These are phyloP conservation scores for Penicillium cinerascens DNA, from an alignment of 495 filamentous ascomycete species.

Conservation along the genomic window DNA sequence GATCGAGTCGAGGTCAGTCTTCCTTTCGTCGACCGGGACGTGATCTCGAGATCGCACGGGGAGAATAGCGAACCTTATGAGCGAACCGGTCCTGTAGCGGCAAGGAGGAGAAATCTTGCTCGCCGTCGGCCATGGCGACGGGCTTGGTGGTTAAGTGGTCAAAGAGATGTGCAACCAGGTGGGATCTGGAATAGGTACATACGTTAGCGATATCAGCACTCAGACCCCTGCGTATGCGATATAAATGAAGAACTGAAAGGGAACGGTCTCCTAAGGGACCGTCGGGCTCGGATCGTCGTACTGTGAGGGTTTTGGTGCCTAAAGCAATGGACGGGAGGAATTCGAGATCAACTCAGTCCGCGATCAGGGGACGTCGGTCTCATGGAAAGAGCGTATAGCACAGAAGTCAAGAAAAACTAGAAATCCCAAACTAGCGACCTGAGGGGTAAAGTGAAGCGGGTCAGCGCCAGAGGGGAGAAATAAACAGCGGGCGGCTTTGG, in stretches of 20 bases:
- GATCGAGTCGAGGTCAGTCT: conserved; percentile 19
- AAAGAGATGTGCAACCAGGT: not conserved
- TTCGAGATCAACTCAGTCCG: conserved; percentile 11
- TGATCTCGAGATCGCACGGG: not conserved
- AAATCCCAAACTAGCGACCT: not conserved
- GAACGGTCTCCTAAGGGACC: not conserved
- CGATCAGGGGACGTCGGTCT: conserved; percentile 4
- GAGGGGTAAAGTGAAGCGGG: not conserved
- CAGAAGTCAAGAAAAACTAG: not conserved
- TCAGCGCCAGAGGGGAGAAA: conserved; percentile 10
- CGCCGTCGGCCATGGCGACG: conserved; percentile 50
- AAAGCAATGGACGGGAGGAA: conserved; percentile 16
- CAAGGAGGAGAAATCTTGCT: conserved; percentile 81
- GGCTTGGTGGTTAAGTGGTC: not conserved
- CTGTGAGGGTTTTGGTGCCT: conserved; percentile 22
- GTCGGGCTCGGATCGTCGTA: conserved; percentile 2
- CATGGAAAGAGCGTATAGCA: not conserved
- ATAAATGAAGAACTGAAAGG: not conserved
- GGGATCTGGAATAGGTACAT: not conserved
- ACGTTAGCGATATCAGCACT: not conserved
- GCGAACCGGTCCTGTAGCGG: conserved; percentile 78
- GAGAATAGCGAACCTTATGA: conserved; percentile 66
- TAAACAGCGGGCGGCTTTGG: conserved; percentile 20
- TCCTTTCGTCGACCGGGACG: not conserved
- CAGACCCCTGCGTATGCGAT: not conserved